Conservation (phyloP, 1,139 yeast species). For the Debaryomyces psychrophilus region DNA sequence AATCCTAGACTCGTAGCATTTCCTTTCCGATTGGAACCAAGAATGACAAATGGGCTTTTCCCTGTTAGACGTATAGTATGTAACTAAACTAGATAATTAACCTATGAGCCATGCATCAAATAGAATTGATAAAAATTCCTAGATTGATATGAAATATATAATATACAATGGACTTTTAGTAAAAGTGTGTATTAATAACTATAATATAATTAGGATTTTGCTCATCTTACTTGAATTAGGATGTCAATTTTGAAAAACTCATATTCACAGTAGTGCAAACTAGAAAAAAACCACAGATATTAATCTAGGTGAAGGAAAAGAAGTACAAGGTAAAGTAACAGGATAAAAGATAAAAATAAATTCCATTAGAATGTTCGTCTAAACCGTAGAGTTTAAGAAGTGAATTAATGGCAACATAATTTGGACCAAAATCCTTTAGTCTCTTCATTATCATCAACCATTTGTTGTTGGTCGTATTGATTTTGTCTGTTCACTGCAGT, state of each 20-base stretch:
- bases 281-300: background rate
- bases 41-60: too few species aligned
- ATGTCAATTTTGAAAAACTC: slow-evolving; percentile 5
- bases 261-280: background rate
- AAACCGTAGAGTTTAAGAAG: slow-evolving; percentile 6
- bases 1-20: too few species aligned
- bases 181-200: slow-evolving; percentile 3
- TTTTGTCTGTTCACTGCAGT: slow-evolving; percentile 28
- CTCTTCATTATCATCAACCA: slow-evolving; percentile 37
- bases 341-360: slow-evolving; percentile 6
- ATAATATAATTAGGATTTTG: background rate
- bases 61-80: too few species aligned
- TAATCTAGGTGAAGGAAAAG: slow-evolving; percentile 3
- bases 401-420: slow-evolving; percentile 44
- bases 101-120: too few species aligned
- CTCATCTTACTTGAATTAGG: slow-evolving; percentile 1
- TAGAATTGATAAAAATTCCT: too few species aligned
- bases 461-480: slow-evolving; percentile 46
- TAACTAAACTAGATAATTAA: too few species aligned
- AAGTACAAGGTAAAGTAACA: slow-evolving; percentile 6
- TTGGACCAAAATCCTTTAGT: slow-evolving; percentile 50
- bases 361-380: slow-evolving; percentile 1
- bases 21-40: too few species aligned
- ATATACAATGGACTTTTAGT: background rate
- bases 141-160: too few species aligned